These are phyloP conservation scores for Colletotrichum coccodes DNA, from an alignment of 2,329 filamentous ascomycete species.

Conservation along the genomic window DNA sequence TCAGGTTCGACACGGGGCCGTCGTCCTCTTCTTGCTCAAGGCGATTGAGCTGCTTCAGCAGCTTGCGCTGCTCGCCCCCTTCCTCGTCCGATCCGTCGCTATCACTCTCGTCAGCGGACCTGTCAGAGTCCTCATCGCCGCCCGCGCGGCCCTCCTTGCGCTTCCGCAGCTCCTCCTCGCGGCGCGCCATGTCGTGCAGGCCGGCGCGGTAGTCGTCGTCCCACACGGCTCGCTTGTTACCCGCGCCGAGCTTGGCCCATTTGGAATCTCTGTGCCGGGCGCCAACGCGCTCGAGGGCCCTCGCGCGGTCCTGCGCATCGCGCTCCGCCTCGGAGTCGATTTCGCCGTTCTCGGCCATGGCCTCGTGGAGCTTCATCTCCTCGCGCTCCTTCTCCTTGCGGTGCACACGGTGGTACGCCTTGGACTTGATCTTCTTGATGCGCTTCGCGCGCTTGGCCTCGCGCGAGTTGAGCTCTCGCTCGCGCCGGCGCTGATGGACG, in stretches of 20 bases:
- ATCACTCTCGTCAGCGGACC: constrained; percentile 62
- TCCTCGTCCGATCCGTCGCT: constrained; percentile 66
- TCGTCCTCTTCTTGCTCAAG: constrained; percentile 57
- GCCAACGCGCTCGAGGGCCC: constrained; percentile 87
- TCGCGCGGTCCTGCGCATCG: constrained; percentile 74
- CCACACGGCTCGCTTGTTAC: constrained; percentile 84
- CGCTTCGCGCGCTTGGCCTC: constrained; percentile 90
- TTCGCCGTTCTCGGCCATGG: constrained; percentile 65
- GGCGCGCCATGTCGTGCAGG: constrained; percentile 82
- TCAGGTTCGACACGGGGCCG: constrained; percentile 72
- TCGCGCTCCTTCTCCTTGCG: constrained; percentile 74
- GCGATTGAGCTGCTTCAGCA: constrained; percentile 57
- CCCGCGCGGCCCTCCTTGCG: constrained; percentile 78
- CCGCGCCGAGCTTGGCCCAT: constrained; percentile 88
- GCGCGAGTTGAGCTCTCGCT: constrained; percentile 86
- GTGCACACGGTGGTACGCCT: constrained; percentile 91
- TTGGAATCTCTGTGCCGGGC: constrained; percentile 88
- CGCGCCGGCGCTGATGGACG: constrained; percentile 78
- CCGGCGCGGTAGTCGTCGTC: constrained; percentile 86
- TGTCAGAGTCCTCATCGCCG: constrained; percentile 50
- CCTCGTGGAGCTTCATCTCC: constrained; percentile 62
- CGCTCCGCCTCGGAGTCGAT: constrained; percentile 74
- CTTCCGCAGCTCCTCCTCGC: constrained; percentile 83
- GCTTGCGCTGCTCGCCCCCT: constrained; percentile 48
- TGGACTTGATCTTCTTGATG: constrained; percentile 99